Base-by-base conservation (phyloP, 495 filamentous ascomycete species). In the Hypoxylon trugodes region DNA sequence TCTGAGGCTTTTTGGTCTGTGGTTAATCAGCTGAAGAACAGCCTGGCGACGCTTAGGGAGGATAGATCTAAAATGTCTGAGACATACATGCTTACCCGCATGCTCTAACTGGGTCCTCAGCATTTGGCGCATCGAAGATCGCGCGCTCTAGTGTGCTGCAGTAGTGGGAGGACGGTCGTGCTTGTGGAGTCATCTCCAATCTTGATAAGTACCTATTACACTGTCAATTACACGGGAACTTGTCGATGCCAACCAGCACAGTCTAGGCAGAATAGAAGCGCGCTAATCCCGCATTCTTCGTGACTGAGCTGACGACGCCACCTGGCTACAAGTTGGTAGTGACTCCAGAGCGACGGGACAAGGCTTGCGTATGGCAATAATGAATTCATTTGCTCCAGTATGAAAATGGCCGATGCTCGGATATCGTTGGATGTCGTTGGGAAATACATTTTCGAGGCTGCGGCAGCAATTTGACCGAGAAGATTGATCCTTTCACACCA, bases 401-500 rank as follows among this genome's bases (percentile, higher is more conserved):
- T 35, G 0, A 15, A 21, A 10, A 49, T 54, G 59, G 56, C 48
- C 28, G 58, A 15, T 36, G 38, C 12, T 25, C 9, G 5, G 46
- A 24, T 36, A 50, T 32, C 9, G 35, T 55, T 50, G 62, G 49
- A 50, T 51, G 49, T 48, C 28, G 48, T 49, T 45, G 50, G 38
- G 30, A 57, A 15, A 36, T 16, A 40, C n/a, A n/a, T n/a, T n/a
- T 35, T 53, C 28, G 28, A 50, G 58, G 46, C 26, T 19, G 54
- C 60, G 61, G 37, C 22, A 56, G 21, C 33, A 52, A 33, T 61
- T 48, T 25, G 69, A 35, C 58, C 59, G 54, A 60, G 26, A 45
- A 59, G 54, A 59, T 33, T 57, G 66, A 71, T 71, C 65, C 59
- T 61, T 74, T 66, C 73, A 78, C 75, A 77, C 74, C 76, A 73